Base-by-base conservation (phyloP, 257 asterid species). In the Parsonsia alboflavescens region DNA sequence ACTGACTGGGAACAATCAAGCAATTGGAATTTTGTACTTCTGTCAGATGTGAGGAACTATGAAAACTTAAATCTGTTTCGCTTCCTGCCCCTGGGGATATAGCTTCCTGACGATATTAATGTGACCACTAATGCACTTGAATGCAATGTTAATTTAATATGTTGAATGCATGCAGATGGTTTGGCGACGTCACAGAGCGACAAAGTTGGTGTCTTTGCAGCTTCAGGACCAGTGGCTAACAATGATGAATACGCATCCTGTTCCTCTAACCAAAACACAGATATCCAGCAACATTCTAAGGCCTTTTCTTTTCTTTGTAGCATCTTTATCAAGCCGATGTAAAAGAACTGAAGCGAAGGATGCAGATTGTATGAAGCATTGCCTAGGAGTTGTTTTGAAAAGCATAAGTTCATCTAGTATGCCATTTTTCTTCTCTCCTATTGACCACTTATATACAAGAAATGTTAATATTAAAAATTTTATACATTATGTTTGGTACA, bases 251-350 rank as follows among this genome's bases (percentile, higher is more conserved):
- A 80, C 67, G n/a, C 79, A 75, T 70, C 50, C 70, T 53, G 85
- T 78, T 80, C 84, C 75, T 77, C 74, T 80, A 53, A 79, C 82
- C 33, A 82, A 82, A 75, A 42, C 64, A 77, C 81, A 78, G 83
- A 84, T 94, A 67, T 84, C 92, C 46, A 42, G 76, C 62, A 83
- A 79, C 74, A 72, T 91, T 24, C 84, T 94, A 83, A 87, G 97
- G 76, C 97, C 99, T 44, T 94, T 94, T 80, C 81, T 92, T 71
- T 92, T 92, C 85, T 91, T 94, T 71, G 84, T 82, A 21, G 71
- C 84, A 56, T 82, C 79, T 80, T 85, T 89, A 71, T 87, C 85
- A 63, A 86, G 86, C 67, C 83, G 91, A 41, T 61, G 36, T 48
- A 81, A 83, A 83, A 89, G 80, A 67, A 81, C 84, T 73, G 92